A percentile compares a stretch with the other conserved stretches of the same genome.
phyloP scores from a whole-genome alignment of 306 rosid genomes.

The Dicorynia guianensis region DNA sequence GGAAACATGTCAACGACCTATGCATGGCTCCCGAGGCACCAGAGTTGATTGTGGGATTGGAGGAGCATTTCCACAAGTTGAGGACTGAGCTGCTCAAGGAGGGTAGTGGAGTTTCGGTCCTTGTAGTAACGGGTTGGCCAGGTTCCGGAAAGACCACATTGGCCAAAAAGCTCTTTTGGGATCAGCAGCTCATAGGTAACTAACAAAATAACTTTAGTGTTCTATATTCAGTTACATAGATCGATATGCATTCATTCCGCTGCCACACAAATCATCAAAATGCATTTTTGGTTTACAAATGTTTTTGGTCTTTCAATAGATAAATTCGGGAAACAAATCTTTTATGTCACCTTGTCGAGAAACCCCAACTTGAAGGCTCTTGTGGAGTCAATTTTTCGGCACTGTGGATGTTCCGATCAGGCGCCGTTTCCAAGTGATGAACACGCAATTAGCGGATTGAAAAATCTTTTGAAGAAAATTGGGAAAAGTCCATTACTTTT shows the following conservation, averaged over 20 bases:
- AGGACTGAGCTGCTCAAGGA: constrained; percentile 30
- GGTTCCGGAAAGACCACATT: too few species aligned
- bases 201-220: too few species aligned
- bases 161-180: too few species aligned
- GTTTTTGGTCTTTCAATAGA: constrained; percentile 23
- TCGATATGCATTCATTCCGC: too few species aligned
- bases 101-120: neutral
- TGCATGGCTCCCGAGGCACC: constrained; percentile 42
- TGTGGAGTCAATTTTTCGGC: constrained; percentile 24
- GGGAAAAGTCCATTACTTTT: constrained; percentile 7
- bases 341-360: constrained; percentile 39
- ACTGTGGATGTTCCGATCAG: neutral
- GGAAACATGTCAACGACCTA: neutral
- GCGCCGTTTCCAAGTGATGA: constrained; percentile 37
- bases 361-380: constrained; percentile 36
- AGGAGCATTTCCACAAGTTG: constrained; percentile 38
- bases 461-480: constrained; percentile 11
- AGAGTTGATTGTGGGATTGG: constrained; percentile 47
- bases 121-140: too few species aligned
- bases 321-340: constrained; percentile 34
- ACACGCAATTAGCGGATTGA: constrained; percentile 7
- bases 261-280: too few species aligned
- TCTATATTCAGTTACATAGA: too few species aligned
- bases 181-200: too few species aligned
- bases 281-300: neutral